Evolutionary conservation across 208 protist species (phyloP).

Genomic region (Spongospora subterranea): DNA sequence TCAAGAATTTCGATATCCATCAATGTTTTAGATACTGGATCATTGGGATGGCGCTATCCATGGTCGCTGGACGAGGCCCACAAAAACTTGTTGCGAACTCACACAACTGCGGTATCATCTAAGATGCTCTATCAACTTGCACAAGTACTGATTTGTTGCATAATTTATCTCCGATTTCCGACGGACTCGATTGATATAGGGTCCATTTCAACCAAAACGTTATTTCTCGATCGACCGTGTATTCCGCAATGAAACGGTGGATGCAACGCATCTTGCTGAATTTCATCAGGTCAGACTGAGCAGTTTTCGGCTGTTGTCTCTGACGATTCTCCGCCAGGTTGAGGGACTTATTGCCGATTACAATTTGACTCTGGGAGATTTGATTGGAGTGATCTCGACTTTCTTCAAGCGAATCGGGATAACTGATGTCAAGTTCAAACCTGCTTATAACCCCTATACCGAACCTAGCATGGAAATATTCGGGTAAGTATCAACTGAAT

Average conservation of each 20-base stretch:
- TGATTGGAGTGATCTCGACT: constrained; percentile 95
- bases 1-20: constrained; percentile 93
- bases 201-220: constrained; percentile 89
- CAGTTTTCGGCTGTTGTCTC: constrained; percentile 59
- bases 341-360: constrained; percentile 97
- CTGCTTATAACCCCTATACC: constrained; percentile 99
- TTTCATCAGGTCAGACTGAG: too few species aligned
- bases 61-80: constrained; percentile 85
- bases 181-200: constrained; percentile 69
- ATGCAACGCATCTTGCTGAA: constrained; percentile 99
- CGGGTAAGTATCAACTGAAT: constrained; percentile 67
- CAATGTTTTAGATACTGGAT: constrained; percentile 75
- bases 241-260: constrained; percentile 99
- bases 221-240: constrained; percentile 99
- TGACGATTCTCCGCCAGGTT: too few species aligned
- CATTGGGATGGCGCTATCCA: constrained; percentile 80
- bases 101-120: constrained; percentile 98
- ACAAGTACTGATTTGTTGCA: not conserved
- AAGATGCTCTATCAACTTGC: constrained; percentile 89
- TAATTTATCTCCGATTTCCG: not conserved
- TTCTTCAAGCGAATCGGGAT: constrained; percentile 90
- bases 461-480: constrained; percentile 99
- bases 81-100: constrained; percentile 98
- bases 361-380: constrained; percentile 94
- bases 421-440: constrained; percentile 92